Evolutionary conservation across 2,329 filamentous ascomycete genomes (phyloP).

Genomic region (Penicillium sp.): DNA sequence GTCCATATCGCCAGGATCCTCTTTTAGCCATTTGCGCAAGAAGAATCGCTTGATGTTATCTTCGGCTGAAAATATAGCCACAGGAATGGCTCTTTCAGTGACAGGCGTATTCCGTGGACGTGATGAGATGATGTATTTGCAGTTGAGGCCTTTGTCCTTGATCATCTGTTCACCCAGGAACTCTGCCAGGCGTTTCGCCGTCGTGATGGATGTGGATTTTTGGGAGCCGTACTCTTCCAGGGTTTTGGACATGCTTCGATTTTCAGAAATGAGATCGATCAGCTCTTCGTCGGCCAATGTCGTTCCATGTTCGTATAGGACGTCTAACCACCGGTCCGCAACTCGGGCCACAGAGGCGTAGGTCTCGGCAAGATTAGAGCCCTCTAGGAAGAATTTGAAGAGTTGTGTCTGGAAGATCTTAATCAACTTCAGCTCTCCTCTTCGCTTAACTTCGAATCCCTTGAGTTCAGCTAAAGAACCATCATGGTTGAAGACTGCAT

Average conservation of each 20-base stretch:
- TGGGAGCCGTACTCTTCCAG: slow-evolving; percentile 93
- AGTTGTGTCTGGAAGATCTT: slow-evolving; percentile 99
- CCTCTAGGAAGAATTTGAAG: slow-evolving; percentile 98
- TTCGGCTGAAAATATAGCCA: slow-evolving; percentile 96
- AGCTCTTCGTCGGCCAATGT: slow-evolving; percentile 94
- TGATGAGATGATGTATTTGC: slow-evolving; percentile 97
- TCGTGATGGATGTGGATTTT: slow-evolving; percentile 99
- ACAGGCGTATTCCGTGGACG: slow-evolving; percentile 84
- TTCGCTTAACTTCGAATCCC: slow-evolving; percentile 94
- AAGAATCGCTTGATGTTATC: slow-evolving; percentile 83
- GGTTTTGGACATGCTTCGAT: slow-evolving; percentile 96
- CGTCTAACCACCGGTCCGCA: slow-evolving; percentile 94
- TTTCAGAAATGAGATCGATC: slow-evolving; percentile 99
- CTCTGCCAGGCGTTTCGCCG: slow-evolving; percentile 87
- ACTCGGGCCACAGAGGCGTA: slow-evolving; percentile 91
- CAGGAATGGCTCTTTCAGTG: slow-evolving; percentile 88
- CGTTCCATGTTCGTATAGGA: slow-evolving; percentile 80
- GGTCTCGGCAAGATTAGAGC: slow-evolving; percentile 79
- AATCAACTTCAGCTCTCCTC: slow-evolving; percentile 97
- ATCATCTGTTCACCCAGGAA: slow-evolving; percentile 98
- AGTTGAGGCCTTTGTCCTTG: slow-evolving; percentile 98
- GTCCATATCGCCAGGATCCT: slow-evolving; percentile 88
- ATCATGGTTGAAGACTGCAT: slow-evolving; percentile 98
- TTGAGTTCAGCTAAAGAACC: slow-evolving; percentile 93
- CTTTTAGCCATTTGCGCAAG: slow-evolving; percentile 90